These are phyloP conservation scores for Pseudopithomyces maydicus DNA, from an alignment of 2,329 filamentous ascomycete genomes.

Conservation along the genomic window DNA sequence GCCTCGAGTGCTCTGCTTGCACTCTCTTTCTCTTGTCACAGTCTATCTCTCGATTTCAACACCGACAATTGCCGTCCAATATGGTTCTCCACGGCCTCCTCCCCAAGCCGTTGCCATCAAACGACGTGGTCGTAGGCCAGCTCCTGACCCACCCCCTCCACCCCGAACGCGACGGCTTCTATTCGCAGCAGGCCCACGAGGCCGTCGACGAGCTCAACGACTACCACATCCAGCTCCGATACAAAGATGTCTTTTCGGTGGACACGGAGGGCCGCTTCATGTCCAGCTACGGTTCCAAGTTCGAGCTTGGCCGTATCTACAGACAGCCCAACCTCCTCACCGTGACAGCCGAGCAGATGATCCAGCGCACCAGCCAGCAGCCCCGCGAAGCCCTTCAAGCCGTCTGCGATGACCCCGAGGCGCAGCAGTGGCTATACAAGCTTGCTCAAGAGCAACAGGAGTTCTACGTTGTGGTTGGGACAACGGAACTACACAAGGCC, in stretches of 20 bases:
- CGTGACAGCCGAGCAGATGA: conserved; percentile 45
- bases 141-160: conserved; percentile 44
- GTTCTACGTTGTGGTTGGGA: conserved; percentile 41
- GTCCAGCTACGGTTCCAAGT: conserved; percentile 45
- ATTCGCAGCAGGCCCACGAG: conserved; percentile 37
- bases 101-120: conserved; percentile 41
- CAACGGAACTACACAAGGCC: conserved; percentile 47
- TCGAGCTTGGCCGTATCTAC: conserved; percentile 44
- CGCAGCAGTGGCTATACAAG: conserved; percentile 37
- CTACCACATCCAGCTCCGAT: conserved; percentile 46
- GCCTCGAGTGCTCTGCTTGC: not conserved
- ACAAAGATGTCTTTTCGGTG: conserved; percentile 45
- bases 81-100: conserved; percentile 45
- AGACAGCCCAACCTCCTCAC: conserved; percentile 44
- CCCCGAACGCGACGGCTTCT: conserved; percentile 44
- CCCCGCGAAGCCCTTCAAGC: conserved; percentile 35
- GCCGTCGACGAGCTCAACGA: conserved; percentile 45
- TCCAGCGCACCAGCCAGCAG: conserved; percentile 39
- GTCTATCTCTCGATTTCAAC: not conserved
- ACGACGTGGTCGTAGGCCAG: conserved; percentile 42
- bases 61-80: not conserved
- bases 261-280: conserved; percentile 45
- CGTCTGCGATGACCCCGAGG: conserved; percentile 40
- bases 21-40: not conserved
- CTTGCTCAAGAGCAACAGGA: conserved; percentile 34